Evolutionary conservation across 2,329 filamentous ascomycete species (phyloP).

Genomic region (Elsinoe batatas): DNA sequence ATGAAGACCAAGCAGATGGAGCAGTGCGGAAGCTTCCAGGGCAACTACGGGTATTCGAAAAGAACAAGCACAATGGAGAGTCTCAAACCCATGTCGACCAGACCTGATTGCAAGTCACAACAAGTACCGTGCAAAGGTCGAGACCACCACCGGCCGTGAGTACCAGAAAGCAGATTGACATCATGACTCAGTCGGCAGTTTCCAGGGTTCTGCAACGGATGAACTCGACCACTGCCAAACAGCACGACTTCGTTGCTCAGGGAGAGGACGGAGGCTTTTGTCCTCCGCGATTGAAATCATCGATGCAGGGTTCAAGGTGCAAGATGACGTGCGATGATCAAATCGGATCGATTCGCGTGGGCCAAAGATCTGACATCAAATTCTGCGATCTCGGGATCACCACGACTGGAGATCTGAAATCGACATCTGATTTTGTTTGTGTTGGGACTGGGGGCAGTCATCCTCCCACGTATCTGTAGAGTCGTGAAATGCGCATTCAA

Average conservation of each 20-base stretch:
- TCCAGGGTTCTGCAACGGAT: neutral
- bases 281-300: neutral
- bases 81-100: too few relatives aligned
- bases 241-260: neutral
- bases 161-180: neutral
- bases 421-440: neutral
- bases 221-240: neutral
- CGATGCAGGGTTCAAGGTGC: neutral
- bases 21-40: too few relatives aligned
- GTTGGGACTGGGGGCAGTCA: too few relatives aligned
- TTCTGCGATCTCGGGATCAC: slow-evolving; percentile 4
- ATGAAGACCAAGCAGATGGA: too few relatives aligned
- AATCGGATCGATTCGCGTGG: neutral
- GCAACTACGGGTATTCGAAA: too few relatives aligned
- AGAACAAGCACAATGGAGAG: too few relatives aligned
- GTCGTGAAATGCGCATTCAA: neutral
- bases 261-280: neutral
- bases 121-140: neutral
- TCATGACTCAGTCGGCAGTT: slow-evolving; percentile 2
- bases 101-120: too few relatives aligned
- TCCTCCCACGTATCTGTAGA: too few relatives aligned
- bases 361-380: neutral
- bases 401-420: slow-evolving; percentile 8
- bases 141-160: neutral
- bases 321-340: neutral